Evolutionary conservation across 495 filamentous ascomycete species (phyloP), one percentile per base, ranked within the genome.

Genomic region (Xylaria acuta): DNA sequence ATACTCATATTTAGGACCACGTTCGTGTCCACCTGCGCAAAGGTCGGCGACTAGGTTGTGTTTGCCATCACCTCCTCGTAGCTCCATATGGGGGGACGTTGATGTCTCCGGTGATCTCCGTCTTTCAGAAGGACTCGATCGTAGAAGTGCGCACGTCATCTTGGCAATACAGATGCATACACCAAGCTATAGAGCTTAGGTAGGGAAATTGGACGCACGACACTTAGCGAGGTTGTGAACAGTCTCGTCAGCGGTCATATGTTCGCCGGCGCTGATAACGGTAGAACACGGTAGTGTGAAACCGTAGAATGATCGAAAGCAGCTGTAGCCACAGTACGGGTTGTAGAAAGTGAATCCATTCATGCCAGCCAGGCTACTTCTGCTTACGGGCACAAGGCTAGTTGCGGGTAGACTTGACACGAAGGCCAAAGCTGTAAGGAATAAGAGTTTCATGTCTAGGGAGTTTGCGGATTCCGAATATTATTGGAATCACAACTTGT

Each of bases 311-410:
- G 60, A 64, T 22, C 60, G 34, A 45, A 64, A 64, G 60, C 60
- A 64, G 60, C 60, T 34, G 20, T 64, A 14, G 36, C 36, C 60
- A 20, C 60, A 64, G 18, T 64, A 64, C 16, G 60, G 60, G 25
- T 64, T 32, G 60, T 64, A 64, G 18, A 64, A 43, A 5, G 60
- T 43, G 60, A 64, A 64, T 14, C 60, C 60, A 45, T 64, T 25
- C 20, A 64, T 41, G 8, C 60, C 60, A 27, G 32, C 60, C 0
- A 64, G 34, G 20, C 60, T 34, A 41, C 34, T 64, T 34, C 36
- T 25, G 14, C 63, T 12, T 38, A 67, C 47, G 14, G 54, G 54
- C 14, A 58, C 30, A 34, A 14, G 54, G 14, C 54, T 12, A 58
- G 54, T 58, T n/a, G 30, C 54, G 0, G 27, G 30, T n/a, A n/a